Conservation (phyloP, 495 filamentous ascomycete species). For the Delitschia confertaspora region DNA sequence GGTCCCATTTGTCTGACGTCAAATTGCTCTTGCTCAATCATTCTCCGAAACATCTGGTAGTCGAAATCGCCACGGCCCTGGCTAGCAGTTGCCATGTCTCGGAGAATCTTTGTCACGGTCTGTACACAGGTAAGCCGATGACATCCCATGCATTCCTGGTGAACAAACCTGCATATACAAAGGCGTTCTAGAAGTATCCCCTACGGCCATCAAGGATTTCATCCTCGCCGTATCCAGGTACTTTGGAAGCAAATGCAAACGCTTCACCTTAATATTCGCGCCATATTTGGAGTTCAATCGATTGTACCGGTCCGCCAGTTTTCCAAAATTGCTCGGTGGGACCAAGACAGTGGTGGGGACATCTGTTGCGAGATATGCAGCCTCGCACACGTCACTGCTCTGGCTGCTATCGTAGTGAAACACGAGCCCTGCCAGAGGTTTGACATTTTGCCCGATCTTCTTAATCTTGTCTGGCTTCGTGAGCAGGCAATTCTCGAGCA, state of each 20-base stretch:
- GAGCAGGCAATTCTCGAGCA: constrained; percentile 57
- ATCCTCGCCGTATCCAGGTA: constrained; percentile 58
- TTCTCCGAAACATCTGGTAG: constrained; percentile 5
- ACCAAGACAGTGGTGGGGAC: constrained; percentile 51
- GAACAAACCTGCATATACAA: constrained; percentile 50
- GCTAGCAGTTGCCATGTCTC: constrained; percentile 3
- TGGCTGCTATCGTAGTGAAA: constrained; percentile 59
- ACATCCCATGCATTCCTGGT: background rate
- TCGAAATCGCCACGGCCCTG: background rate
- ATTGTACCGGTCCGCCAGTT: constrained; percentile 37
- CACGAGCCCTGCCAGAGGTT: constrained; percentile 54
- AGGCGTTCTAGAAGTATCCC: constrained; percentile 40
- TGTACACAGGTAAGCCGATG: background rate
- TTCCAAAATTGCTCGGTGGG: constrained; percentile 49
- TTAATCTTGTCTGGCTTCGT: constrained; percentile 13
- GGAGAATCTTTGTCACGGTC: constrained; percentile 50
- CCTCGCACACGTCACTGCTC: constrained; percentile 50
- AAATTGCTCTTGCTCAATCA: constrained; percentile 22
- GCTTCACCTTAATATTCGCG: constrained; percentile 37
- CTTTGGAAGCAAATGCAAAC: constrained; percentile 46
- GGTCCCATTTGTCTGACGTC: constrained; percentile 30
- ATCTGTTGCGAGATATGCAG: constrained; percentile 52
- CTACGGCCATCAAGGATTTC: constrained; percentile 61
- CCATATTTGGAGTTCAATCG: constrained; percentile 27
- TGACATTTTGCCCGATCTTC: constrained; percentile 19